These are phyloP conservation scores for Pyrenophora teres DNA, from an alignment of 2,329 filamentous ascomycete species.

Conservation along the genomic window DNA sequence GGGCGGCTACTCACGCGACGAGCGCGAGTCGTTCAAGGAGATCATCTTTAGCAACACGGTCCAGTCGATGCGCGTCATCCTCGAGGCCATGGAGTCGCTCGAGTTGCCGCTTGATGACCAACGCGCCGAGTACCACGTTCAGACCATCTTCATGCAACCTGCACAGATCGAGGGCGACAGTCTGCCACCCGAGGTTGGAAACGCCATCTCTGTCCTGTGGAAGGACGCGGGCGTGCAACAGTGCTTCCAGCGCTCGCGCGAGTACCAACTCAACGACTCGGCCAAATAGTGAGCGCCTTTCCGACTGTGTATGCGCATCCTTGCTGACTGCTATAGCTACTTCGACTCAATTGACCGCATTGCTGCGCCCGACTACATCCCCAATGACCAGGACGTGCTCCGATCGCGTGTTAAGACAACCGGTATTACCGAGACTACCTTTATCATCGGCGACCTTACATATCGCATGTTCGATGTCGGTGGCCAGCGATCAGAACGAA, in stretches of 20 bases:
- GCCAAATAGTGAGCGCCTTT: slow-evolving; percentile 79
- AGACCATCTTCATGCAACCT: slow-evolving; percentile 98
- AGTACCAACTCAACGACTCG: slow-evolving; percentile 96
- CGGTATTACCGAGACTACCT: slow-evolving; percentile 94
- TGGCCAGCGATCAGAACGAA: slow-evolving; percentile 87
- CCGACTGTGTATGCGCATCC: slow-evolving; percentile 1
- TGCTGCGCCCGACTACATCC: slow-evolving; percentile 87
- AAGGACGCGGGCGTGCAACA: slow-evolving; percentile 90
- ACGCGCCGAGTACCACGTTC: slow-evolving; percentile 93
- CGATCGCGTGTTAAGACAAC: slow-evolving; percentile 97
- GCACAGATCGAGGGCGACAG: slow-evolving; percentile 95
- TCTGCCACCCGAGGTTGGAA: slow-evolving; percentile 90
- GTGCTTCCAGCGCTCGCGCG: slow-evolving; percentile 92
- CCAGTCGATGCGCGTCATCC: slow-evolving; percentile 71
- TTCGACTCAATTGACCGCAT: slow-evolving; percentile 95
- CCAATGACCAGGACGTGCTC: slow-evolving; percentile 92
- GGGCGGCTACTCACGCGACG: slow-evolving; percentile 94
- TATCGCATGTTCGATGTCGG: slow-evolving; percentile 98
- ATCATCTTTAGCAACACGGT: slow-evolving; percentile 75
- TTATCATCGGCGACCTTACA: slow-evolving; percentile 91
- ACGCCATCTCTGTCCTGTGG: slow-evolving; percentile 90
- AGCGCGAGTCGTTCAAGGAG: slow-evolving; percentile 71
- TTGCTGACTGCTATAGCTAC: slow-evolving; percentile 65
- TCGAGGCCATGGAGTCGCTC: slow-evolving; percentile 71
- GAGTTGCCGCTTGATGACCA: slow-evolving; percentile 86